Conservation (phyloP, 2,329 filamentous ascomycete genomes). For the Rutstroemia sp. region DNA sequence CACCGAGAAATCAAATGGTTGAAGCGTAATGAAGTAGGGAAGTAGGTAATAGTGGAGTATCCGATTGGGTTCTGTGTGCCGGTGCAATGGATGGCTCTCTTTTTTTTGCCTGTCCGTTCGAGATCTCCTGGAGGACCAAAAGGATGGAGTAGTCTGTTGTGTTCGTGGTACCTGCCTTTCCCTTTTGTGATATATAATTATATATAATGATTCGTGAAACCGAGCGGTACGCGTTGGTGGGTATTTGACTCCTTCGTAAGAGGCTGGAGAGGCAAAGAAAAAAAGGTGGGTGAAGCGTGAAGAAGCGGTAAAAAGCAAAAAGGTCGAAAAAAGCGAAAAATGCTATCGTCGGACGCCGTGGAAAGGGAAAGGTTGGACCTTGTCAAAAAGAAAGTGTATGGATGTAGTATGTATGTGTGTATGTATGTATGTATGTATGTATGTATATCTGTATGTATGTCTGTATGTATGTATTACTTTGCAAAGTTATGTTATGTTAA, state of each 20-base stretch:
- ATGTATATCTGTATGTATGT: neutral
- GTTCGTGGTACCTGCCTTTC: neutral
- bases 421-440: neutral
- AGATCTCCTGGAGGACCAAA: neutral
- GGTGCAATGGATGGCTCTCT: too few relatives aligned
- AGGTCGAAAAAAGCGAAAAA: neutral
- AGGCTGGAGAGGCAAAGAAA: neutral
- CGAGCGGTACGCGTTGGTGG: constrained; percentile 7
- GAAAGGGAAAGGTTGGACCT: neutral
- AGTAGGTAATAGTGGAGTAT: neutral
- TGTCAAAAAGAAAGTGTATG: neutral
- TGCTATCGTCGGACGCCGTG: neutral
- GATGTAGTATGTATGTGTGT: neutral
- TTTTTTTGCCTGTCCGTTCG: too few relatives aligned
- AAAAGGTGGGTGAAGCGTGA: constrained; percentile 6
- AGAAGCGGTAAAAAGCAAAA: constrained; percentile 9
- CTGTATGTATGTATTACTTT: too few relatives aligned
- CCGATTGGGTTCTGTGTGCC: neutral
- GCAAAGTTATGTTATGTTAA: too few relatives aligned
- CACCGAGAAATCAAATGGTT: too few relatives aligned
- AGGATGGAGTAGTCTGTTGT: neutral
- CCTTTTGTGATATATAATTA: constrained; percentile 2
- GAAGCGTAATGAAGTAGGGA: neutral
- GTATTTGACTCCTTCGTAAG: neutral
- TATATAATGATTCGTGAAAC: neutral